Conservation (phyloP, 2,329 filamentous ascomycete species). For the Akanthomyces lecanii region DNA sequence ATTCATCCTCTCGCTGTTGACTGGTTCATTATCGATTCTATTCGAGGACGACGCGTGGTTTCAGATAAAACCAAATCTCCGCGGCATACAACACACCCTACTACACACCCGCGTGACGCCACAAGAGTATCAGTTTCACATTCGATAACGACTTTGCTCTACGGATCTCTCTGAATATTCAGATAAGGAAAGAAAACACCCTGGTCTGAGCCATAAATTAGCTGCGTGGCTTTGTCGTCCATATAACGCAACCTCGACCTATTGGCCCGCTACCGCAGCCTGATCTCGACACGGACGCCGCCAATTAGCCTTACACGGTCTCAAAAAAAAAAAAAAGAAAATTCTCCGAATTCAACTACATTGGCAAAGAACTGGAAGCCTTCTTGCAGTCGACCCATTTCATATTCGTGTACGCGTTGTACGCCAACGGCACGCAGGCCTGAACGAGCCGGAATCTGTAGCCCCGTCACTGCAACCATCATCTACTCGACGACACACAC, state of each 20-base stretch:
- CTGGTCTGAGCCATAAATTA: background rate
- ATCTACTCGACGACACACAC: background rate
- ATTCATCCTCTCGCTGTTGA: no score
- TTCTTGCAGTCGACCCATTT: background rate
- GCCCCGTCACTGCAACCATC: background rate
- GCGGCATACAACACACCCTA: background rate
- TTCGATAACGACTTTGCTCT: background rate
- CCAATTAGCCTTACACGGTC: background rate
- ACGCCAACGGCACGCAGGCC: background rate
- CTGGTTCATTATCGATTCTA: background rate
- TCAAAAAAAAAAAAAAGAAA: background rate
- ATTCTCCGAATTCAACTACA: background rate
- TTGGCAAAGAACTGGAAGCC: background rate
- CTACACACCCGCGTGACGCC: background rate
- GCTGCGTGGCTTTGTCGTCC: background rate
- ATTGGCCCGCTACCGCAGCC: slow-evolving; percentile 3
- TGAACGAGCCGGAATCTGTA: background rate
- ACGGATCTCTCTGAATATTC: background rate
- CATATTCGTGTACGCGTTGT: background rate
- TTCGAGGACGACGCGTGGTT: background rate
- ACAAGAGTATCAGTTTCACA: background rate
- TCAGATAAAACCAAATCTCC: background rate
- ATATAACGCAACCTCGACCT: background rate
- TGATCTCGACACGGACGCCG: slow-evolving; percentile 2
- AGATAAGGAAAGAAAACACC: background rate